phyloP scores from a whole-genome alignment of 2,329 filamentous ascomycete species.

The Simplicillium aogashimaense region DNA sequence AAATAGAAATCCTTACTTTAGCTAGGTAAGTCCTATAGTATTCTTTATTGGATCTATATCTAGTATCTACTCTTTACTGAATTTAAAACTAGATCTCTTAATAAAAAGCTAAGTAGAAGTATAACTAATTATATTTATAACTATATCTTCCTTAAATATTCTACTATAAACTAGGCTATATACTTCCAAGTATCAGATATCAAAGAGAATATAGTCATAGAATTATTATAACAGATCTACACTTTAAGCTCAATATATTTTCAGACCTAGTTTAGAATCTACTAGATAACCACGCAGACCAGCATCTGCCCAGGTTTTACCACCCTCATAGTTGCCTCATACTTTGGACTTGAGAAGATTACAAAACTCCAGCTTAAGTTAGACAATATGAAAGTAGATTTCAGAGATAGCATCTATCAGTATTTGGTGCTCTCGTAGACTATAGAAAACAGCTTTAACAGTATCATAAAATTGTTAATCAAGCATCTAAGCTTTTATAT shows the following conservation, averaged over 20 bases:
- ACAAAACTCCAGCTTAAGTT: not conserved
- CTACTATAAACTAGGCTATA: not conserved
- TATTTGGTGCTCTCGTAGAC: conserved; percentile 2
- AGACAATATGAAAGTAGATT: not conserved
- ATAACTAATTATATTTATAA: not conserved
- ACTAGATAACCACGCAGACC: not conserved
- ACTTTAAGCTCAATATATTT: not conserved
- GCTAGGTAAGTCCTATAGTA: not conserved
- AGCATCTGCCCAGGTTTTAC: not conserved
- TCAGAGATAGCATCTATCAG: not conserved
- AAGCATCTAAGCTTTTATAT: not conserved
- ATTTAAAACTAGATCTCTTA: too few relatives aligned
- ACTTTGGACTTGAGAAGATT: conserved; percentile 1
- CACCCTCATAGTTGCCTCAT: conserved; percentile 2
- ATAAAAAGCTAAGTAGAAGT: too few relatives aligned
- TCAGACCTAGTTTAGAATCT: not conserved
- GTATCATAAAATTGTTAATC: conserved; percentile 1
- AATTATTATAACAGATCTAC: not conserved
- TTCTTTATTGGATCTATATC: not conserved
- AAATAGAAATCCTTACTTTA: not conserved
- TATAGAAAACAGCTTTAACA: conserved; percentile 1
- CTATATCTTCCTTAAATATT: not conserved
- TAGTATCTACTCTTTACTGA: conserved; percentile 1
- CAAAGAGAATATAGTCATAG: not conserved
- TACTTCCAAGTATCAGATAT: not conserved